These are phyloP conservation scores for Chrysoporthe cubensis DNA, from an alignment of 2,329 filamentous ascomycete genomes.

Conservation along the genomic window DNA sequence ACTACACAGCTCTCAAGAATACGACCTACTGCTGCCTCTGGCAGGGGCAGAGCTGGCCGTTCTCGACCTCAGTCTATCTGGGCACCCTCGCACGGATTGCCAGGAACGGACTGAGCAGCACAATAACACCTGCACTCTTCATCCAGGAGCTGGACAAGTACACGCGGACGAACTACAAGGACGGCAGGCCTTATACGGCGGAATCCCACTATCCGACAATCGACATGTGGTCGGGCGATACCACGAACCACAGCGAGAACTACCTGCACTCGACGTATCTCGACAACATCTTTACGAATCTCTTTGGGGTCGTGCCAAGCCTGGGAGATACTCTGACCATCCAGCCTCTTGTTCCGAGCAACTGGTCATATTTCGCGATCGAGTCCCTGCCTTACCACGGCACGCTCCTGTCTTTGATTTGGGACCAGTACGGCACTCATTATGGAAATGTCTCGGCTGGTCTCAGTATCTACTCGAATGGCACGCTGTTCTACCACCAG, in stretches of 20 bases:
- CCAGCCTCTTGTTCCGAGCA: background rate
- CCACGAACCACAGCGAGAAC: conserved; percentile 6
- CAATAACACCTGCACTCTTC: background rate
- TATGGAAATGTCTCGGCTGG: background rate
- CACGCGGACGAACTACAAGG: background rate
- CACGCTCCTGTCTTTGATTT: background rate
- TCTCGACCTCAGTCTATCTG: background rate
- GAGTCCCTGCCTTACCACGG: conserved; percentile 5
- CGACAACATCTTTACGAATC: conserved; percentile 8
- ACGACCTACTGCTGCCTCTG: conserved; percentile 2
- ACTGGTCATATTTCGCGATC: conserved; percentile 2
- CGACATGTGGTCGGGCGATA: conserved; percentile 1
- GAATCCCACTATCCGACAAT: background rate
- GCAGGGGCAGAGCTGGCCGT: background rate
- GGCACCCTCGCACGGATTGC: background rate
- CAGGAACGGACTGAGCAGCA: background rate
- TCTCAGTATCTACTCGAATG: conserved; percentile 4
- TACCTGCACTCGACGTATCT: background rate
- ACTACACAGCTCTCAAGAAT: background rate
- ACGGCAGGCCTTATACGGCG: background rate
- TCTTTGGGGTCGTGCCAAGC: background rate
- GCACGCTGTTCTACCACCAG: conserved; percentile 3
- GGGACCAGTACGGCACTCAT: conserved; percentile 1
- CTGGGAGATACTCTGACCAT: background rate
- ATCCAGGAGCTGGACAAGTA: background rate